phyloP scores from a whole-genome alignment of 257 asterid species.

The Solanum chiquidenum region DNA sequence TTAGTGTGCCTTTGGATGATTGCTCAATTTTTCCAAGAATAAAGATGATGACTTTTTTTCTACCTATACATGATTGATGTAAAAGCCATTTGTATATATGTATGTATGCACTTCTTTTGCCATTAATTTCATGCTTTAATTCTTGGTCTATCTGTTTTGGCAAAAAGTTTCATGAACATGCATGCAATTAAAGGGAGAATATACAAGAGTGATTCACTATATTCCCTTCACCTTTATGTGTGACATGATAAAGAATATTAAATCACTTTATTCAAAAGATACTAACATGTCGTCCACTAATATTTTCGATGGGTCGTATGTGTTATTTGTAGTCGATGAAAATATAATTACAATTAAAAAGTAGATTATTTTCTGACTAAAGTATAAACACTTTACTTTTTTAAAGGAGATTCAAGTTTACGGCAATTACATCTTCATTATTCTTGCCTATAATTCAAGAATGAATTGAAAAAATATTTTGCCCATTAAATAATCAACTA shows the following conservation, averaged over 20 bases:
- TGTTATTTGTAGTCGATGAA: neutral
- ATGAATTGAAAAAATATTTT: neutral
- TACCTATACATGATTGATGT: neutral
- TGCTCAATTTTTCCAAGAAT: neutral
- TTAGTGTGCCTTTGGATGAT: neutral
- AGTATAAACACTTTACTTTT: neutral
- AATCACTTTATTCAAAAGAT: constrained; percentile 6
- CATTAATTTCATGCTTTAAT: neutral
- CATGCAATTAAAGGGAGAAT: constrained; percentile 3
- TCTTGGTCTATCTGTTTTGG: constrained; percentile 6
- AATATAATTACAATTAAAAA: neutral
- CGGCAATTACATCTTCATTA: neutral
- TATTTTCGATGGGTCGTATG: neutral
- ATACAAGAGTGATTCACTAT: constrained; percentile 6
- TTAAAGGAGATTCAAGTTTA: neutral
- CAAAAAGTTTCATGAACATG: neutral
- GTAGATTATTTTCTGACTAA: neutral
- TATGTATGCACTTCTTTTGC: neutral
- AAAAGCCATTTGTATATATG: neutral
- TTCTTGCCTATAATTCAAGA: too few relatives aligned
- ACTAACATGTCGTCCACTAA: constrained; percentile 13
- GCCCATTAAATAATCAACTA: neutral
- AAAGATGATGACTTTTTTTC: neutral
- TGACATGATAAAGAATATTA: neutral
- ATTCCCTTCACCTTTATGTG: neutral